Base-by-base conservation (phyloP, 768 basidiomycete genomes). In the Tricholomella constricta region DNA sequence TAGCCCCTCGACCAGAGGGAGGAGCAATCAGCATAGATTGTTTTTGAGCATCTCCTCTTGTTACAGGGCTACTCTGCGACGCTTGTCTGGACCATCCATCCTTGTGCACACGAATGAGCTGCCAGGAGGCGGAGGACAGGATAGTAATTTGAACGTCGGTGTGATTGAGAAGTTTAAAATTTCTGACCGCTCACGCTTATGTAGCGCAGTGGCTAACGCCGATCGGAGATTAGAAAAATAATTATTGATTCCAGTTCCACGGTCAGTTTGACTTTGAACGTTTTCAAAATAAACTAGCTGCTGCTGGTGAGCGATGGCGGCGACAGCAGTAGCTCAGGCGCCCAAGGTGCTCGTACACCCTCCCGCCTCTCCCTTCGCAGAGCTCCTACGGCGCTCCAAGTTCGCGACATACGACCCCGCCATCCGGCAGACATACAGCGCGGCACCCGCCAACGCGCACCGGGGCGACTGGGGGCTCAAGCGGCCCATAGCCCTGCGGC, bases 11-110 rank as follows among this genome's bases (percentile, higher is more conserved):
- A 92, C 90, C 90, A 81, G 69, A 66, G 90, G 90, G 90, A 92
- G 80, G 76, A 84, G 81, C 89, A 75, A 80, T 89, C 90, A 84
- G 90, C 89, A 84, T 81, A 85, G 88, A 91, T 80, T 91, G 90
- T 92, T 91, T 92, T 91, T 81, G 88, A 88, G 87, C 75, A 72
- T 74, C 72, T 69, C 64, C 62, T 63, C 66, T 48, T 53, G 40
- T 44, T 56, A 52, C 56, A 62, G 62, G 60, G 65, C 74, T 69
- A 45, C 48, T 91, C 88, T 90, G 68, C 87, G 86, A 89, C 89
- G 81, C 78, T 86, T 91, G 89, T 91, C 89, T 91, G 89, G 89
- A 86, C 89, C 80, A 72, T 85, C 84, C 79, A 76, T 82, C 80
- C 86, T 73, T 83, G 54, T 54, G 51, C 56, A 58, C 59, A 65